Evolutionary conservation across 2,329 filamentous ascomycete genomes (phyloP).

Genomic region (Exophiala aquamarina): DNA sequence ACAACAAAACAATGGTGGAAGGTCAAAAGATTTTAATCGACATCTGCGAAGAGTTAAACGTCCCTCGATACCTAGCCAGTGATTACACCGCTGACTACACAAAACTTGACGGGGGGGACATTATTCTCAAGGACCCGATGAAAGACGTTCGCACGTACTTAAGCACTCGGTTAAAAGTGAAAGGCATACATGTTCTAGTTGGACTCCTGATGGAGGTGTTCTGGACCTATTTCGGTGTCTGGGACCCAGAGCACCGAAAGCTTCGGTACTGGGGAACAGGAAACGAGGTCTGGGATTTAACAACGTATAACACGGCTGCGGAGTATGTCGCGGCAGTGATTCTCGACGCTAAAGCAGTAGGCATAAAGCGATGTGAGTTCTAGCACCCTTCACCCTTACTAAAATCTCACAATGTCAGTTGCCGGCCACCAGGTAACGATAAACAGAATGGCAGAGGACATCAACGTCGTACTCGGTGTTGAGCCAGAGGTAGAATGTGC

Average conservation of each 20-base stretch:
- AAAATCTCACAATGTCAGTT: too few species aligned
- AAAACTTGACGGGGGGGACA: background rate
- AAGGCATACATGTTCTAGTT: background rate
- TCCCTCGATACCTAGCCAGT: background rate
- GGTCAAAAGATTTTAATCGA: background rate
- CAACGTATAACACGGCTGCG: background rate
- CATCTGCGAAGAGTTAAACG: background rate
- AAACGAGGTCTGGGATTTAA: background rate
- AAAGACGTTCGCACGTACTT: background rate
- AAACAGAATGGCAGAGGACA: background rate
- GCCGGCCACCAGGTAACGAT: background rate
- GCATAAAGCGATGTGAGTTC: background rate
- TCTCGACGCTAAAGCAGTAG: background rate
- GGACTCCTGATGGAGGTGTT: background rate
- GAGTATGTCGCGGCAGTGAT: background rate
- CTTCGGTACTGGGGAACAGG: background rate
- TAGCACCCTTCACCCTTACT: too few species aligned
- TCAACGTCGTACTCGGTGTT: background rate
- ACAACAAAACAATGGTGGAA: background rate
- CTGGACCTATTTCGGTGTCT: background rate
- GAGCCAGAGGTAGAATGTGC: background rate
- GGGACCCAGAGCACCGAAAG: background rate
- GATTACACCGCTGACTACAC: background rate
- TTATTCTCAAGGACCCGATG: background rate
- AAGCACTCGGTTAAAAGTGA: background rate